Conservation (phyloP, 1,284 basidiomycete genomes). For the Pyrrhoderma lamaoense region DNA sequence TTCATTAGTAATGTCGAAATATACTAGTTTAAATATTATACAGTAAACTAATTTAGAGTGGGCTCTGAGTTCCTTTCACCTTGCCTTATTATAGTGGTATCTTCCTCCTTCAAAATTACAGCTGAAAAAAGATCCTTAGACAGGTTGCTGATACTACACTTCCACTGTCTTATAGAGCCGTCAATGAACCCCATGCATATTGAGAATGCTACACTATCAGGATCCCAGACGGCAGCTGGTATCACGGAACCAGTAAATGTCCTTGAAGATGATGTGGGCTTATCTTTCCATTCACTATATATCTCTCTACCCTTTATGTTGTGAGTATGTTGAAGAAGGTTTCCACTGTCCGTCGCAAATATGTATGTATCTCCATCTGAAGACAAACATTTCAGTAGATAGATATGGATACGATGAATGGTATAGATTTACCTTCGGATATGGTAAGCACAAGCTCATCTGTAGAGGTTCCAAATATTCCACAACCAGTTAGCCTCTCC, state of each 20-base stretch:
- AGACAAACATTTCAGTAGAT: neutral
- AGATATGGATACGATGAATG: neutral
- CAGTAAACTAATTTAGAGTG: too few relatives aligned
- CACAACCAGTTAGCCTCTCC: constrained; percentile 4
- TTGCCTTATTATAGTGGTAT: too few relatives aligned
- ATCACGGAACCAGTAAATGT: neutral
- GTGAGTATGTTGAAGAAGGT: constrained; percentile 7
- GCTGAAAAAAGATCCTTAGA: too few relatives aligned
- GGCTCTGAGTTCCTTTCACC: too few relatives aligned
- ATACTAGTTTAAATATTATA: too few relatives aligned
- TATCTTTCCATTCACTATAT: neutral
- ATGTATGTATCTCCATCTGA: constrained; percentile 13
- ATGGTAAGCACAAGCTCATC: constrained; percentile 9
- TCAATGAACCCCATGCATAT: constrained; percentile 11
- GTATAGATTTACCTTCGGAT: constrained; percentile 1
- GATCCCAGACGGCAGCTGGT: constrained; percentile 13
- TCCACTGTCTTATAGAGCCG: constrained; percentile 17
- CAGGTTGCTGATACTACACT: neutral
- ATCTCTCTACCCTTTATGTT: neutral
- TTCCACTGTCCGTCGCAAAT: constrained; percentile 4
- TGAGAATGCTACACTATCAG: constrained; percentile 12
- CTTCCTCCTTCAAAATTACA: too few relatives aligned
- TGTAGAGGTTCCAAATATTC: constrained; percentile 11
- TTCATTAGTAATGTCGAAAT: too few relatives aligned
- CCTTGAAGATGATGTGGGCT: neutral